Percentiles rank a stretch among this genome's conserved stretches.
Conservation (phyloP, 2,329 filamentous ascomycete genomes). For the Ascochyta viciae-villosae region DNA sequence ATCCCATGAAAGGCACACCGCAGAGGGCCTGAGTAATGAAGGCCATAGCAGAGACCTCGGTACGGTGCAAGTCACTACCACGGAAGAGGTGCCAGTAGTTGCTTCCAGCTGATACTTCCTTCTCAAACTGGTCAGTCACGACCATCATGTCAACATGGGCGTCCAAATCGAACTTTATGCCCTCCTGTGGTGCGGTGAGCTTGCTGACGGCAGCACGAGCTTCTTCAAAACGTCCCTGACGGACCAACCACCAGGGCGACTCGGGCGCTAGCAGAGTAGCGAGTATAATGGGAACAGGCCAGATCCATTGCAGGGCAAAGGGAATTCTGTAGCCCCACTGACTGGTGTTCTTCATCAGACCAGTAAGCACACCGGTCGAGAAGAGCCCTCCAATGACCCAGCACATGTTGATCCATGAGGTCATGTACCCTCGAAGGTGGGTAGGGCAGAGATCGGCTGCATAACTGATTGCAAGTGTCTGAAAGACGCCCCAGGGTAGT, state of each 20-base stretch:
- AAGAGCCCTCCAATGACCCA: constrained; percentile 73
- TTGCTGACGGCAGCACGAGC: constrained; percentile 70
- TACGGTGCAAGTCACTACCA: constrained; percentile 77
- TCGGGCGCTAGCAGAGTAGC: constrained; percentile 72
- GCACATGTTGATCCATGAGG: constrained; percentile 74
- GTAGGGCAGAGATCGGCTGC: constrained; percentile 67
- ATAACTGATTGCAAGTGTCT: constrained; percentile 38
- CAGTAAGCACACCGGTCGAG: constrained; percentile 71
- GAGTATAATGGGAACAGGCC: constrained; percentile 70
- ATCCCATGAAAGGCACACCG: constrained; percentile 35
- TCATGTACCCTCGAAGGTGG: constrained; percentile 62
- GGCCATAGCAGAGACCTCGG: constrained; percentile 66
- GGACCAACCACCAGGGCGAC: constrained; percentile 53
- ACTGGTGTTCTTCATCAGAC: constrained; percentile 67
- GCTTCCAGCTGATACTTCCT: constrained; percentile 68
- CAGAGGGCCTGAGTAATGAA: constrained; percentile 53
- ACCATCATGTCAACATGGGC: constrained; percentile 84
- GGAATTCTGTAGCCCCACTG: constrained; percentile 70
- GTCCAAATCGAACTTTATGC: constrained; percentile 48
- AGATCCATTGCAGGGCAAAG: constrained; percentile 77
- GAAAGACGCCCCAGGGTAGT: constrained; percentile 53
- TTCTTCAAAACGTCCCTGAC: constrained; percentile 66
- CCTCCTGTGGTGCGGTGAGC: constrained; percentile 60
- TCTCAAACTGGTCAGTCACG: constrained; percentile 79
- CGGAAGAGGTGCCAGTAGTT: constrained; percentile 83